These are phyloP conservation scores for Penicillium pancosmium DNA, from an alignment of 495 filamentous ascomycete genomes.

Conservation along the genomic window DNA sequence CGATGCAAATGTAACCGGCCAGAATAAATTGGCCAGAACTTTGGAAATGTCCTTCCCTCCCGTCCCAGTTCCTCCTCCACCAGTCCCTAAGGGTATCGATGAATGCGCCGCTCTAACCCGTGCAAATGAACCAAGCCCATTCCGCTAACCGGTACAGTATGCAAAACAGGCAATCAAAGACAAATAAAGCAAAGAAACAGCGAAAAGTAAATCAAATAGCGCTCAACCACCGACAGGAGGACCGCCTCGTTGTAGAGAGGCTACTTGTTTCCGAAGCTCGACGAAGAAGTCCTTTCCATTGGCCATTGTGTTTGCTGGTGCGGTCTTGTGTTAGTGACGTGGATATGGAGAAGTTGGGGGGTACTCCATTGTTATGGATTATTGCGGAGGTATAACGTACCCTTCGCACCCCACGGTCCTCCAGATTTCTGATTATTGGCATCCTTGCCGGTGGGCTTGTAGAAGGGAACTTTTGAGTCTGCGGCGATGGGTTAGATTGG, in stretches of 20 bases:
- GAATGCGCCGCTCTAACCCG: slow-evolving; percentile 33
- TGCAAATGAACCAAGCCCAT: slow-evolving; percentile 27
- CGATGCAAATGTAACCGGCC: slow-evolving; percentile 26
- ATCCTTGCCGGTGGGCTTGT: slow-evolving; percentile 47
- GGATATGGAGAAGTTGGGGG: too few relatives aligned
- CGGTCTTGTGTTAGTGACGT: slow-evolving; percentile 18
- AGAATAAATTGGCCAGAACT: slow-evolving; percentile 5
- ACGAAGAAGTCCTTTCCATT: slow-evolving; percentile 58
- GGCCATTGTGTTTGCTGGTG: slow-evolving; percentile 53
- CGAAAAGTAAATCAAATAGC: slow-evolving; percentile 10
- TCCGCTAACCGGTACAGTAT: slow-evolving; percentile 19
- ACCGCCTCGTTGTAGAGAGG: slow-evolving; percentile 43
- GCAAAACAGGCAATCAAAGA: slow-evolving; percentile 23
- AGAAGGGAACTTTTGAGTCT: slow-evolving; percentile 41
- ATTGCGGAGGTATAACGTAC: slow-evolving; percentile 32
- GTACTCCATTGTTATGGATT: too few relatives aligned
- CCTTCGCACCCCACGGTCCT: slow-evolving; percentile 53
- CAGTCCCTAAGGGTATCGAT: slow-evolving; percentile 33
- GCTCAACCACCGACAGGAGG: slow-evolving; percentile 48
- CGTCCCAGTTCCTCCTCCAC: slow-evolving; percentile 24
- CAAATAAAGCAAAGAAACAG: slow-evolving; percentile 12
- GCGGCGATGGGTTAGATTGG: slow-evolving; percentile 12
- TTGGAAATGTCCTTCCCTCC: slow-evolving; percentile 12
- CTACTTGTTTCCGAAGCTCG: slow-evolving; percentile 55
- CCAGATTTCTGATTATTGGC: slow-evolving; percentile 39